Evolutionary conservation across 345 rosid species (phyloP), one percentile per base, ranked within the genome.

Genomic region (Salix purpurea): DNA sequence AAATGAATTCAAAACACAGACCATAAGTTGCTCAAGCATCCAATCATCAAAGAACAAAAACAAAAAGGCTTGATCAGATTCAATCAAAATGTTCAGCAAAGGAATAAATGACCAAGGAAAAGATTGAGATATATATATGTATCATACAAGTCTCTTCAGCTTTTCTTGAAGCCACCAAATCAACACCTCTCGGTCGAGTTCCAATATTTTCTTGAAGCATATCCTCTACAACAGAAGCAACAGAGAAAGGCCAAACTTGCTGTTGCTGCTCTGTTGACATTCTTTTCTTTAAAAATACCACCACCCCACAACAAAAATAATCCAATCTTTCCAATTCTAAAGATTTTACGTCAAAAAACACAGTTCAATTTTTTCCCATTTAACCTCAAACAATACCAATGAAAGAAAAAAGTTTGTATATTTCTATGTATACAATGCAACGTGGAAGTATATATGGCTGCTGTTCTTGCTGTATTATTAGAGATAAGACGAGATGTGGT

Each of bases 131-230:
- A 44, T 40, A 36, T 50, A 26, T 39, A 30, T 30, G 32, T 30
- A 78, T 74, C 84, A 50, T 88, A 96, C 99, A 87, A 72, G 96
- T 84, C 86, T 96, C 98, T 39, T 92, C 97, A 0, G 81, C 82
- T 77, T 76, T 90, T 58, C 85, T 79, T 2, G 98, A 82, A n/a
- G 83, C 84, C 77, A 87, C 84, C 77, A 87, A 78, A 32, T 73
- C 84, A 58, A 85, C 75, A 40, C 86, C 90, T 56, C 75, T 74
- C 65, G 81, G 73, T 75, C 86, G 83, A 48, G 62, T 74, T 46
- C 83, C 85, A 23, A 23, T 58, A 64, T 91, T 88, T 67, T 92
- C 90, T 69, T 86, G 87, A 80, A 96, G 90, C 75, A 96, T 87
- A 73, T 89, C 98, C 81, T 92, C 94, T 37, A 96, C 90, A 68